These are phyloP conservation scores for Eucalyptus pauciflora DNA, from an alignment of 345 rosid genomes.

Conservation along the genomic window DNA sequence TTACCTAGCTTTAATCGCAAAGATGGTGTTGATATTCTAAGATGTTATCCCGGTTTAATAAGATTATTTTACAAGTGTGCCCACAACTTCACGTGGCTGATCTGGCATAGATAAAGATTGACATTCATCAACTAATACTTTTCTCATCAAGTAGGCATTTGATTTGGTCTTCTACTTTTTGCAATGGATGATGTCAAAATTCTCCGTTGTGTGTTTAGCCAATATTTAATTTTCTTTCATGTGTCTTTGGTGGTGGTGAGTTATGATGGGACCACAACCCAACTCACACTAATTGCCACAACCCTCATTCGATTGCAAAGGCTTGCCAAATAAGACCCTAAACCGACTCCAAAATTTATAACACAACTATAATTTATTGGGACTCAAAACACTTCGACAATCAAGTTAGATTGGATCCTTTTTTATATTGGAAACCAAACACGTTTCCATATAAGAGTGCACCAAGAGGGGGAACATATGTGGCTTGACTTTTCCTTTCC, in stretches of 20 bases:
- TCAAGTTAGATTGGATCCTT: neutral
- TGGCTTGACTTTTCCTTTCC: neutral
- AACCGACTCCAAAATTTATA: neutral
- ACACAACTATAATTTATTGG: neutral
- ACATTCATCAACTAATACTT: neutral
- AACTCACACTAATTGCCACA: neutral
- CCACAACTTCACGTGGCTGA: neutral
- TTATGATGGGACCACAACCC: neutral
- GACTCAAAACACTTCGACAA: neutral
- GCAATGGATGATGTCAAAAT: neutral
- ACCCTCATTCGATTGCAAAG: neutral
- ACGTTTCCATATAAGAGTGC: neutral
- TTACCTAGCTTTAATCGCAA: neutral
- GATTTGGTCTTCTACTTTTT: neutral
- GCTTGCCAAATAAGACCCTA: too few relatives aligned
- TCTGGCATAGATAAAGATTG: neutral
- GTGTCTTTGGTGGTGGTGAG: accelerated
- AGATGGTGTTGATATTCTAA: neutral
- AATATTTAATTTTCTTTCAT: too few relatives aligned
- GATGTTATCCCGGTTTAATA: neutral
- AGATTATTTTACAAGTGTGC: neutral
- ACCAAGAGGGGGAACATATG: neutral
- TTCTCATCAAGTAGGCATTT: neutral
- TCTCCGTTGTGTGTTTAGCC: neutral
- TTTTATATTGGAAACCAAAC: neutral